Conservation (phyloP, 2,329 filamentous ascomycete species). For the Aspergillus bombycis region DNA sequence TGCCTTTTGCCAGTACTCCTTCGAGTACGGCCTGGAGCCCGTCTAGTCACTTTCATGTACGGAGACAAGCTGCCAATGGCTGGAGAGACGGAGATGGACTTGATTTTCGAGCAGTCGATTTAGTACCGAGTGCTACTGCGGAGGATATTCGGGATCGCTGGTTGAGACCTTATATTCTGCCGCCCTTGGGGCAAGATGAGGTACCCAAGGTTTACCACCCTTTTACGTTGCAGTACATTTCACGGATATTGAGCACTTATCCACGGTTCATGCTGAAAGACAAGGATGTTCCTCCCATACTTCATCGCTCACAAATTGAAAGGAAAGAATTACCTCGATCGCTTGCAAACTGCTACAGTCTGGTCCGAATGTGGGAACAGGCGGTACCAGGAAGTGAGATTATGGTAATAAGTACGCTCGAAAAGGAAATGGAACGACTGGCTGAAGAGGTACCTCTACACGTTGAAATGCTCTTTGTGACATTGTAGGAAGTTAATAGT, state of each 20-base stretch:
- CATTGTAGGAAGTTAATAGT: slow-evolving; percentile 12
- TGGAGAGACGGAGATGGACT: background rate
- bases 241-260: slow-evolving; percentile 30
- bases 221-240: slow-evolving; percentile 29
- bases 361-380: slow-evolving; percentile 34
- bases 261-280: slow-evolving; percentile 23
- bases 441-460: slow-evolving; percentile 17
- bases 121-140: slow-evolving; percentile 23
- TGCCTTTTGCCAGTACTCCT: background rate
- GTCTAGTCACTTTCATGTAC: background rate
- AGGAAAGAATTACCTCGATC: slow-evolving; percentile 13
- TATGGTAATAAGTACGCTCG: slow-evolving; percentile 24
- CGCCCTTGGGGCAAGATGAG: slow-evolving; percentile 19
- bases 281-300: slow-evolving; percentile 25
- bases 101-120: slow-evolving; percentile 19
- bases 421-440: slow-evolving; percentile 31
- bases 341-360: slow-evolving; percentile 31
- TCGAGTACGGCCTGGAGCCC: background rate
- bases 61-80: background rate
- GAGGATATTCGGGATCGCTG: slow-evolving; percentile 33
- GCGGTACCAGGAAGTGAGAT: slow-evolving; percentile 29
- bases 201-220: slow-evolving; percentile 26
- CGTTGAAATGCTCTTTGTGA: background rate
- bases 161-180: slow-evolving; percentile 28
- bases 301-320: slow-evolving; percentile 28